These are phyloP conservation scores for Cardiospermum halicacabum DNA, from an alignment of 345 rosid species.

Conservation along the genomic window DNA sequence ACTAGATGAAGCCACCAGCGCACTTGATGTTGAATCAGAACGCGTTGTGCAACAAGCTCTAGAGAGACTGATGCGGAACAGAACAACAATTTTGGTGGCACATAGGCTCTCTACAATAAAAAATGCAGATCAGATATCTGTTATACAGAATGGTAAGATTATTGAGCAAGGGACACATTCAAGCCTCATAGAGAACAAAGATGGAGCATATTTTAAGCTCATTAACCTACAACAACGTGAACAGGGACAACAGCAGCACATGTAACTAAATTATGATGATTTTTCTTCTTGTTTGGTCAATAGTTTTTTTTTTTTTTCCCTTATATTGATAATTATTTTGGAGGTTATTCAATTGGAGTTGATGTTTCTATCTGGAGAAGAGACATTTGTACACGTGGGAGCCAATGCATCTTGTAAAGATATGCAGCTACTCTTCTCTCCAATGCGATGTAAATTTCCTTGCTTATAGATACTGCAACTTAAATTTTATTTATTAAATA, in stretches of 20 bases:
- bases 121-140: conserved; percentile 74
- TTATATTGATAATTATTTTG: neutral
- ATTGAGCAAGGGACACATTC: conserved; percentile 85
- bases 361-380: neutral
- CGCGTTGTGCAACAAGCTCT: conserved; percentile 91
- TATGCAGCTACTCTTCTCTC: too few species aligned
- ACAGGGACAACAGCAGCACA: conserved; percentile 19
- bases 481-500: too few species aligned
- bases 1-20: conserved; percentile 92
- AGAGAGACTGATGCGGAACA: conserved; percentile 67
- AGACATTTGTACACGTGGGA: neutral
- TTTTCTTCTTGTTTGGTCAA: neutral
- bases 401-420: neutral
- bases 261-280: neutral
- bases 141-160: conserved; percentile 68
- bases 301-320: neutral
- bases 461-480: too few species aligned
- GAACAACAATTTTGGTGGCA: conserved; percentile 88
- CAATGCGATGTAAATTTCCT: too few species aligned
- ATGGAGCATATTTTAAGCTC: conserved; percentile 74
- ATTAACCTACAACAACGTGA: conserved; percentile 79
- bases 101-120: conserved; percentile 88
- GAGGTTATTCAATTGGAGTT: neutral
- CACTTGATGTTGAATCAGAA: conserved; percentile 80
- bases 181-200: conserved; percentile 53